Evolutionary conservation across 352 stramenopile species (phyloP).

Genomic region (Aphanomyces euteiches): DNA sequence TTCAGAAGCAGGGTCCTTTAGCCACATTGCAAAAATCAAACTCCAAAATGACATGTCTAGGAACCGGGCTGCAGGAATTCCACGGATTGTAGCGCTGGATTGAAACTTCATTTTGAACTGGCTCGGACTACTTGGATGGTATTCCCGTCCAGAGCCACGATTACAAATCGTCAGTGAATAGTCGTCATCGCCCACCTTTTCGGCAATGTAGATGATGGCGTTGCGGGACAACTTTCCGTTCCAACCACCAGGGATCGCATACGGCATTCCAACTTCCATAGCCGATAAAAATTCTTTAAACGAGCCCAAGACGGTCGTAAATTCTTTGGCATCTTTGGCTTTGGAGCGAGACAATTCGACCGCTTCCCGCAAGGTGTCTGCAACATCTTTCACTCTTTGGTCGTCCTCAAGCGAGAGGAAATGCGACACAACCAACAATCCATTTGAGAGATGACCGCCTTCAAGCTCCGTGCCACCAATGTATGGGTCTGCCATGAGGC

Average conservation of each 20-base stretch:
- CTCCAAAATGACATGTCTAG: conserved; percentile 85
- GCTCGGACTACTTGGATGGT: conserved; percentile 53
- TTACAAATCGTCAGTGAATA: conserved; percentile 88
- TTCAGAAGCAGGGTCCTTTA: conserved; percentile 77
- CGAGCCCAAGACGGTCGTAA: conserved; percentile 60
- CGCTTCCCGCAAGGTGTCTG: conserved; percentile 39
- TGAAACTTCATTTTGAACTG: conserved; percentile 72
- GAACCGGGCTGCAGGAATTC: conserved; percentile 57
- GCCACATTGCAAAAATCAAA: conserved; percentile 79
- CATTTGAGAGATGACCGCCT: conserved; percentile 62
- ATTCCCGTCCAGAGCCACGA: conserved; percentile 78
- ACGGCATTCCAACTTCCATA: conserved; percentile 43
- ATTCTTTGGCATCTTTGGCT: conserved; percentile 55
- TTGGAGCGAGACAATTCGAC: conserved; percentile 55
- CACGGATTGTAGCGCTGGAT: conserved; percentile 61
- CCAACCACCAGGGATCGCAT: conserved; percentile 74
- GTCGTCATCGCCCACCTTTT: conserved; percentile 52
- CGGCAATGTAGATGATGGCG: conserved; percentile 78
- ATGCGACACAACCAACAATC: conserved; percentile 38
- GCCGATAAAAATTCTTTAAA: conserved; percentile 58
- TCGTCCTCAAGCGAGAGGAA: conserved; percentile 33
- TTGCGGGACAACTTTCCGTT: conserved; percentile 67
- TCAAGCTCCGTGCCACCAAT: conserved; percentile 74
- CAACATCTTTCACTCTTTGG: conserved; percentile 43
- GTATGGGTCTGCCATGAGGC: conserved; percentile 76